Percentiles rank a stretch among this genome's conserved stretches.
phyloP scores from a whole-genome alignment of 306 rosid genomes.

The Cicer chorassanicum region DNA sequence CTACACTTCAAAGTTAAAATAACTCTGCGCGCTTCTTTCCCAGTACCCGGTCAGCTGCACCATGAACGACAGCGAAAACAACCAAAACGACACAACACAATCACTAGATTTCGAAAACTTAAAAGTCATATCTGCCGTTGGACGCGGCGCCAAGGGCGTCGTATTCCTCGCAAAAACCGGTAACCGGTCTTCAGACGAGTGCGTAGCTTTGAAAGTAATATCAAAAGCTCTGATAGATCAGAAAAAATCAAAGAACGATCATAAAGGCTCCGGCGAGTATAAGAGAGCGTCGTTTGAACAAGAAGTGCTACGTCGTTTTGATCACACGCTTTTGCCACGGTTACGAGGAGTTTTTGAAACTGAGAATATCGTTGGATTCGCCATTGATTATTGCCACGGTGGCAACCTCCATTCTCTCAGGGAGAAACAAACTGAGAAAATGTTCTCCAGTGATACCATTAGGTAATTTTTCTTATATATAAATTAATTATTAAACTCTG shows the following conservation, averaged over 20 bases:
- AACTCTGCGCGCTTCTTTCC: not conserved
- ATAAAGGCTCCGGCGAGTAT: conserved; percentile 49
- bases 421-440: conserved; percentile 77
- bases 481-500: not conserved
- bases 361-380: conserved; percentile 66
- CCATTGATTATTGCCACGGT: conserved; percentile 86
- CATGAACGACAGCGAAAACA: conserved; percentile 49
- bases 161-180: conserved; percentile 62
- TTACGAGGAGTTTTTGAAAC: conserved; percentile 74
- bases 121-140: conserved; percentile 64
- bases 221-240: conserved; percentile 66
- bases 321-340: conserved; percentile 73
- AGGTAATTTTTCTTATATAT: conserved; percentile 47
- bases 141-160: conserved; percentile 95
- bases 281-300: conserved; percentile 77
- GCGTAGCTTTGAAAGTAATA: conserved; percentile 75
- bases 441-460: conserved; percentile 81
- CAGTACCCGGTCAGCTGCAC: conserved; percentile 27
- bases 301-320: conserved; percentile 64
- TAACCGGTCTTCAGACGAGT: conserved; percentile 41
- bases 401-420: conserved; percentile 77
- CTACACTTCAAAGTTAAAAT: not conserved
- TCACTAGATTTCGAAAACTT: conserved; percentile 57
- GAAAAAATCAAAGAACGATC: conserved; percentile 44
- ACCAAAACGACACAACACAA: not conserved